Evolutionary conservation across 805 yeast genomes (phyloP), one percentile per base, ranked within the genome.

Genomic region (Nakazawaea pomicola): DNA sequence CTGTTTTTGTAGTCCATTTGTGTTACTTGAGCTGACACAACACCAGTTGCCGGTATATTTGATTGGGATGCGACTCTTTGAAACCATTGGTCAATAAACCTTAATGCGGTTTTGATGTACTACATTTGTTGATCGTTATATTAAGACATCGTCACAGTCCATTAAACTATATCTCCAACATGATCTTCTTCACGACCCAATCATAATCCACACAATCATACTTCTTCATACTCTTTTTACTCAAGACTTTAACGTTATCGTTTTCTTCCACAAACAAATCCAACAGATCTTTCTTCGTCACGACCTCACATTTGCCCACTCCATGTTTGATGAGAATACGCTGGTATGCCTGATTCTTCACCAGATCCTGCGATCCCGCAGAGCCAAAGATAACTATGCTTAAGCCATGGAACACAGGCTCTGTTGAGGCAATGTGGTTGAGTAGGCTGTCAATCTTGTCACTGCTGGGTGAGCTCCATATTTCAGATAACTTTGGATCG

Each of bases 251-350:
- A 4, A 6, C 17, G 15, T 10, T 19, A 9, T 19, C 19, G 20
- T 29, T 17, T 14, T 15, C 32, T 23, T n/a, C 25, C 31, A 16
- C 4, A 3, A 14, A 12, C 31, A 9, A 12, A n/a, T 36, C 35
- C 29, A 28, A 14, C 23, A 20, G 36, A 6, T 12, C 28, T 15
- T 30, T n/a, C 21, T 36, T 33, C 6, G 9, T 10, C 8, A 29
- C n/a, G 7, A 42, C 29, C 15, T 37, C 32, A 33, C 38, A 29
- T 11, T 12, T 7, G 1, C 21, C 12, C 18, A 34, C 29, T 12
- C 45, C 45, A 42, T 42, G 45, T 19, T 31, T 33, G 9, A 9
- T 11, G 21, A 42, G 17, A 16, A 42, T 42, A n/a, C 45, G 17
- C 6, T 19, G 4, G 24, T 42, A 42, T 14, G 36, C 36, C 4